phyloP scores from a whole-genome alignment of 139 green algal genomes.

The Coelastrella sp. region DNA sequence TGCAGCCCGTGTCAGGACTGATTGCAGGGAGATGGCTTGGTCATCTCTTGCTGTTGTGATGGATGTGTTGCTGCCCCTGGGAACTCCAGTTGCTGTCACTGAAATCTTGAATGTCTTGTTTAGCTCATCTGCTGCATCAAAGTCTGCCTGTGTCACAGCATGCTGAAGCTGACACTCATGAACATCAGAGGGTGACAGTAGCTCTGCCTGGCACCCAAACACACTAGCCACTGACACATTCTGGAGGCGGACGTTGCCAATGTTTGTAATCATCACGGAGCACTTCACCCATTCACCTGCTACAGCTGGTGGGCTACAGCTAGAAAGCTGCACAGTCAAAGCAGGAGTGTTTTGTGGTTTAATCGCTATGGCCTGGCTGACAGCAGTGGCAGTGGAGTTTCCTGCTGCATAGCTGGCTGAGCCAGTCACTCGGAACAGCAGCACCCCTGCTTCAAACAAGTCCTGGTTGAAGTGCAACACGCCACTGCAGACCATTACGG shows the following conservation, averaged over 20 bases:
- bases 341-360: neutral
- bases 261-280: neutral
- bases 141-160: neutral
- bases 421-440: neutral
- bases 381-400: neutral
- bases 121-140: neutral
- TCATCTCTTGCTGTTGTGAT: neutral
- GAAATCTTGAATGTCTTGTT: neutral
- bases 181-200: neutral
- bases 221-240: neutral
- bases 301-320: neutral
- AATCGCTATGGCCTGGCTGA: neutral
- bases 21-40: neutral
- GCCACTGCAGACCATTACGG: neutral
- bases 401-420: neutral
- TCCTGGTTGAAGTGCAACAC: slow-evolving; percentile 3
- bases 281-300: neutral
- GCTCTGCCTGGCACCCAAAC: neutral
- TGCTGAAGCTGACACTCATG: neutral
- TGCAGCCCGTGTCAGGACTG: neutral
- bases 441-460: neutral
- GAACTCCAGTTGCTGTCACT: neutral
- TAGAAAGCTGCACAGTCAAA: neutral
- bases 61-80: neutral
- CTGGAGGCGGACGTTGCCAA: neutral